A percentile compares a stretch with the other conserved stretches of the same genome.
Evolutionary conservation across 768 basidiomycete genomes (phyloP).

Genomic region (Pulveroboletus sp.): DNA sequence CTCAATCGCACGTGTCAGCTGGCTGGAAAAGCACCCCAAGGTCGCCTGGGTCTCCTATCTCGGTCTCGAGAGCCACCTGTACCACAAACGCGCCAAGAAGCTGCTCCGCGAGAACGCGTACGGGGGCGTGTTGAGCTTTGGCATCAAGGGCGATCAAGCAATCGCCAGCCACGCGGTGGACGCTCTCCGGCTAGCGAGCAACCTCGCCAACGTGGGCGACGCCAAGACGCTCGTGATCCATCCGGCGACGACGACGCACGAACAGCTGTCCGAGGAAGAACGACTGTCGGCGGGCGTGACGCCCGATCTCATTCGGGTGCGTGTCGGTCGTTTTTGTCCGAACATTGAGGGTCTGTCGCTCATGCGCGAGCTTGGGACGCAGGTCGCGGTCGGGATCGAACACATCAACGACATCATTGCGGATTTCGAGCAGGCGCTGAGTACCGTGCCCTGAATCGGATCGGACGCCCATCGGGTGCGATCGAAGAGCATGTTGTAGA

Average conservation of each 20-base stretch:
- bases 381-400: slow-evolving; percentile 45
- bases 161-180: slow-evolving; percentile 64
- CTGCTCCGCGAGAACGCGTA: slow-evolving; percentile 50
- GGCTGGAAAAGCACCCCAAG: slow-evolving; percentile 59
- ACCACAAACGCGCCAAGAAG: slow-evolving; percentile 54
- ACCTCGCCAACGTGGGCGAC: slow-evolving; percentile 71
- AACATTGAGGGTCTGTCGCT: neutral
- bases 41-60: slow-evolving; percentile 79
- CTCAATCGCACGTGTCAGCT: slow-evolving; percentile 22
- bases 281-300: slow-evolving; percentile 48
- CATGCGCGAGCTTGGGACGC: neutral
- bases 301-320: slow-evolving; percentile 53
- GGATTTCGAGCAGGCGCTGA: slow-evolving; percentile 42
- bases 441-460: slow-evolving; percentile 14
- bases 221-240: slow-evolving; percentile 63
- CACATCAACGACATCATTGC: slow-evolving; percentile 45
- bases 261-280: slow-evolving; percentile 50
- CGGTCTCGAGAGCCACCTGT: slow-evolving; percentile 60
- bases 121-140: slow-evolving; percentile 78
- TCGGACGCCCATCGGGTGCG: neutral
- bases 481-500: neutral
- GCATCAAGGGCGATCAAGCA: slow-evolving; percentile 54
- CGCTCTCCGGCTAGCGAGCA: slow-evolving; percentile 61
- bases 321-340: slow-evolving; percentile 10
- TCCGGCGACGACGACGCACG: slow-evolving; percentile 56